Evolutionary conservation across 768 basidiomycete species (phyloP).

Genomic region (Thelephora aurantiotincta): DNA sequence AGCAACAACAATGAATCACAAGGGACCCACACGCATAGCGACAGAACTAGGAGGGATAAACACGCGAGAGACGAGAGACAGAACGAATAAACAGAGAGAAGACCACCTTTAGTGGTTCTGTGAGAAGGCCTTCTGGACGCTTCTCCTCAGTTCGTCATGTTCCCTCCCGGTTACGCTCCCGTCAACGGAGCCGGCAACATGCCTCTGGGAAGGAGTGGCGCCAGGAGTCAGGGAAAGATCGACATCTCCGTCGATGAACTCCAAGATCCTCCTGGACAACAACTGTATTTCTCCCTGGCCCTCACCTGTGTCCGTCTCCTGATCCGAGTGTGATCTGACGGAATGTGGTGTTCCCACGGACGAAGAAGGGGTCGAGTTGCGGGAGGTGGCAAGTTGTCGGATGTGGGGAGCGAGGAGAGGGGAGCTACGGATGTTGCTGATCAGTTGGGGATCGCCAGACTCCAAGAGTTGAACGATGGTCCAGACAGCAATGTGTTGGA

Average conservation of each 20-base stretch:
- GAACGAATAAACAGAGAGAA: too few species aligned
- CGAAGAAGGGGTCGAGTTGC: slow-evolving; percentile 53
- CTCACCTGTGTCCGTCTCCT: slow-evolving; percentile 74
- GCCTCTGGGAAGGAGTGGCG: slow-evolving; percentile 48
- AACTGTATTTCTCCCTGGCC: slow-evolving; percentile 87
- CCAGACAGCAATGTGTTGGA: slow-evolving; percentile 99
- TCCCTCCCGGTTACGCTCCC: slow-evolving; percentile 34
- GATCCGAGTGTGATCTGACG: slow-evolving; percentile 58
- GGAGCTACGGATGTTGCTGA: slow-evolving; percentile 82
- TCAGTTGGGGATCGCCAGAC: slow-evolving; percentile 87
- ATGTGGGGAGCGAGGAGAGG: slow-evolving; percentile 74
- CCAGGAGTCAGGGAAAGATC: slow-evolving; percentile 49
- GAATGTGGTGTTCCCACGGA: slow-evolving; percentile 66
- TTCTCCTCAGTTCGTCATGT: slow-evolving; percentile 71
- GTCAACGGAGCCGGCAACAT: slow-evolving; percentile 54
- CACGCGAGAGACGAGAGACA: too few species aligned
- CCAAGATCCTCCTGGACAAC: slow-evolving; percentile 73
- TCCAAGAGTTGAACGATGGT: slow-evolving; percentile 96
- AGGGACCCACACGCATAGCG: background rate
- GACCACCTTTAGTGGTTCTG: too few species aligned
- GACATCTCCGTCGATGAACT: slow-evolving; percentile 67
- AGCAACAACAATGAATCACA: slow-evolving; percentile 5
- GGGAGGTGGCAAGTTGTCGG: slow-evolving; percentile 64
- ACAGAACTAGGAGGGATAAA: slow-evolving; percentile 2
- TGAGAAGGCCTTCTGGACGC: slow-evolving; percentile 58